Evolutionary conservation across 768 basidiomycete genomes (phyloP), one percentile per base, ranked within the genome.

Genomic region (Pulveroboletus sp.): DNA sequence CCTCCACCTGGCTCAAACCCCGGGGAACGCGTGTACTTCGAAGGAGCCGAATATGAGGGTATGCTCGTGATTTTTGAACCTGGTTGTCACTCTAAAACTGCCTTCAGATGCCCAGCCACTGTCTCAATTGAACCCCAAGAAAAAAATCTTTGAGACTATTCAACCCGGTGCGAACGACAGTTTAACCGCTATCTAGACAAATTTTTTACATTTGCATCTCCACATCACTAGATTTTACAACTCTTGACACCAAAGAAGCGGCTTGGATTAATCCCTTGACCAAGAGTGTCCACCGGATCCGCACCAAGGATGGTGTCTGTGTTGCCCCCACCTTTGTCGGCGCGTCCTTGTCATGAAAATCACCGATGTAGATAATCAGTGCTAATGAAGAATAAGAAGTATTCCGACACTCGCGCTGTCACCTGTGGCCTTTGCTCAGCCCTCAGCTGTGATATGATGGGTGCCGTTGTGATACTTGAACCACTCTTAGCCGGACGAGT

Each of bases 131-230:
- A 97, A 97, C 69, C 96, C 96, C 11, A 99, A 98, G 74, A 98
- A 96, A 76, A 99, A 98, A 73, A 89, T 98, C 30, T 99, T 97
- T 61, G 96, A 99, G 72, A 86, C 93, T 0, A 82, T 99, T 43
- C 96, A 96, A 65, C 93, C 93, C 44, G 87, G 91, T 85, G 58
- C 21, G 69, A 41, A 40, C 9, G 6, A 14, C 28, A 14, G 0
- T 31, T 28, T 31, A 46, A 48, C 47, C 32, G 40, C 56, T 43
- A 39, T 45, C 41, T 8, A 5, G 26, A 43, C 27, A 36, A 14
- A n/a, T 14, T 42, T n/a, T 50, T 48, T 32, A 47, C 26, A 50
- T 10, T 11, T 31, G 10, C 44, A 42, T 26, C 31, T 56, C 24
- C 18, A 8, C 45, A 17, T 45, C 17, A 39, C 21, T 56, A 84